A percentile compares a stretch with the other conserved stretches of the same genome.
Conservation (phyloP, 176 grass and related monocot genomes). For the Secale cereale region DNA sequence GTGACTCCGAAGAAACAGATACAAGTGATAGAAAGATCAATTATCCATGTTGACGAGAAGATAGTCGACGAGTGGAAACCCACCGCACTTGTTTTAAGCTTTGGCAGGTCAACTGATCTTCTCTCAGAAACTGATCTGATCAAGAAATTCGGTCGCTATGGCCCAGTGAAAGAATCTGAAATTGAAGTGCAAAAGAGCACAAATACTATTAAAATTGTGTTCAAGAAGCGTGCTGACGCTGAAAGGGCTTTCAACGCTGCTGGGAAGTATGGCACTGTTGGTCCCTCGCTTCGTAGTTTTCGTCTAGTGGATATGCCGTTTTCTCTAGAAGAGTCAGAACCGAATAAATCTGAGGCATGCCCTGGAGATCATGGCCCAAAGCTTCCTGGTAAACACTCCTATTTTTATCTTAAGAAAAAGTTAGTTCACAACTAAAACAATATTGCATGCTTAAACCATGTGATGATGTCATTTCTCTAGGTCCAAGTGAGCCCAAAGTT, state of each 20-base stretch:
- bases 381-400: slow-evolving; percentile 34
- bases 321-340: slow-evolving; percentile 23
- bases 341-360: slow-evolving; percentile 32
- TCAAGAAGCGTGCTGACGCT: slow-evolving; percentile 86
- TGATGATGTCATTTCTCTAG: slow-evolving; percentile 21
- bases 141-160: slow-evolving; percentile 83
- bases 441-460: slow-evolving; percentile 32
- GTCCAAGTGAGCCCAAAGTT: slow-evolving; percentile 18
- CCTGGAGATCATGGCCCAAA: slow-evolving; percentile 23
- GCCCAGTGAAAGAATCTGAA: slow-evolving; percentile 71
- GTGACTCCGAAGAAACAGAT: slow-evolving; percentile 52
- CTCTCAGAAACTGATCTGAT: slow-evolving; percentile 70
- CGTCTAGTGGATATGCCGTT: slow-evolving; percentile 69
- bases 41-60: slow-evolving; percentile 91
- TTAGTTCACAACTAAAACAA: not conserved
- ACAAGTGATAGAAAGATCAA: slow-evolving; percentile 59
- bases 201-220: slow-evolving; percentile 69
- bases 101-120: slow-evolving; percentile 59
- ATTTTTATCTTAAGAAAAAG: not conserved
- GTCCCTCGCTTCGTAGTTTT: slow-evolving; percentile 81
- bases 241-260: slow-evolving; percentile 82
- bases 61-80: slow-evolving; percentile 75
- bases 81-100: slow-evolving; percentile 87
- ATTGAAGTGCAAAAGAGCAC: slow-evolving; percentile 59
- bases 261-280: slow-evolving; percentile 76